These are phyloP conservation scores for Termitomyces sp. DNA, from an alignment of 768 basidiomycete genomes.

Conservation along the genomic window DNA sequence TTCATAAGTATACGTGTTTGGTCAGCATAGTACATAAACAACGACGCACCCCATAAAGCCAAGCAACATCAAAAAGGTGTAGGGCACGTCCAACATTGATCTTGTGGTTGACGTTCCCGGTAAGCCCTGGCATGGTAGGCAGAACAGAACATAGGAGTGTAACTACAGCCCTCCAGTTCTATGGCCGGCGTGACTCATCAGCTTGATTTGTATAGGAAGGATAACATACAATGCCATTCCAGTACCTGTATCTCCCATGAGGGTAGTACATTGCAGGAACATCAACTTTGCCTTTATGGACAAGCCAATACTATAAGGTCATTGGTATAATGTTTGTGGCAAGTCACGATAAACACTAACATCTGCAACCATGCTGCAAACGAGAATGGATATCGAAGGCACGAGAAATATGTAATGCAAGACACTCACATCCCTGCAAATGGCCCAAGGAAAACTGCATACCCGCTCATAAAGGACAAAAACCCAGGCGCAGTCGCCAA, in stretches of 20 bases:
- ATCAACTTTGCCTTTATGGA: constrained; percentile 67
- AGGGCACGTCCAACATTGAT: constrained; percentile 55
- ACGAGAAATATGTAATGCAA: constrained; percentile 25
- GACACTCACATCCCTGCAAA: constrained; percentile 67
- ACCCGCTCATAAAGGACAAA: constrained; percentile 74
- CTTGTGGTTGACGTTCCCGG: constrained; percentile 62
- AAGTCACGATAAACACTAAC: constrained; percentile 20
- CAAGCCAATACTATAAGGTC: constrained; percentile 61
- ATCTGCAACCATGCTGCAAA: constrained; percentile 38
- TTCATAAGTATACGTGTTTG: background rate
- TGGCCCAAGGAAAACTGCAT: constrained; percentile 83
- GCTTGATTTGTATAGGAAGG: background rate
- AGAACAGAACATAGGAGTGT: constrained; percentile 64
- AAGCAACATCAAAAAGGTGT: constrained; percentile 65
- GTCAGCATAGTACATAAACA: background rate
- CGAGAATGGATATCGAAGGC: background rate
- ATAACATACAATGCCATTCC: constrained; percentile 57
- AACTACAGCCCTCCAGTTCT: constrained; percentile 81
- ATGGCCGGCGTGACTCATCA: background rate
- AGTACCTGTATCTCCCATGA: constrained; percentile 74
- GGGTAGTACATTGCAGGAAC: constrained; percentile 84
- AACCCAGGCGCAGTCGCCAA: constrained; percentile 62
- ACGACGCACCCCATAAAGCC: constrained; percentile 64
- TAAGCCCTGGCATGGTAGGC: constrained; percentile 73
- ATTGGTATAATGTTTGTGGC: background rate